Evolutionary conservation across 805 yeast species (phyloP), one percentile per base, ranked within the genome.

Genomic region (Ogataea trehalophila): DNA sequence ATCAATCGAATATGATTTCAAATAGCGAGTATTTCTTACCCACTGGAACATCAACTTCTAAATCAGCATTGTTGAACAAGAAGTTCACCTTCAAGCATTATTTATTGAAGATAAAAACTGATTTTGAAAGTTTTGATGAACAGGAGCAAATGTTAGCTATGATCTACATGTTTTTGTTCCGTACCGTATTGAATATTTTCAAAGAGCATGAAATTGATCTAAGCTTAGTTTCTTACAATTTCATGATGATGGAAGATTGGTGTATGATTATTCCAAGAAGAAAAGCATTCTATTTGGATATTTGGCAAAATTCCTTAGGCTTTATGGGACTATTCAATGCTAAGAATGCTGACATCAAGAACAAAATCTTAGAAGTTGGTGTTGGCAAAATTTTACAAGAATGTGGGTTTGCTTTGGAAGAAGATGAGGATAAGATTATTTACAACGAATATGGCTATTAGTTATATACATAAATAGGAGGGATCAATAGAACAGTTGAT

Each of bases 201-300:
- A 80, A 81, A 61, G 84, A 83, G 49, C 57, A 67, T 44, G 71
- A 65, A 6, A 58, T 68, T 15, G 61, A 68, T 26, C 59, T 54
- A 15, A 54, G 60, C n/a, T 70, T 71, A 39, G 69, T 82, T 43
- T 85, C 92, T 36, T 92, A 87, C 66, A 92, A 92, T 62, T 80
- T 91, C 34, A 68, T 89, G 39, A 79, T 92, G 76, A 89, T 95
- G 42, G 80, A 81, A 42, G 76, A 80, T 45, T 92, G 94, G 87
- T 79, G 92, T 68, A 79, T 90, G 79, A 65, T 87, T 20, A 83
- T 90, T n/a, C 98, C 99, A 16, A 77, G 97, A 59, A 71, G 84
- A 2, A 58, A 62, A 16, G 83, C 85, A 1, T 70, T 68, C 43
- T 81, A 73, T 58, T 73, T 75, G 39, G 71, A 70, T 8, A 66